Evolutionary conservation across 2,329 filamentous ascomycete species (phyloP).

Genomic region (Botrytis porri): DNA sequence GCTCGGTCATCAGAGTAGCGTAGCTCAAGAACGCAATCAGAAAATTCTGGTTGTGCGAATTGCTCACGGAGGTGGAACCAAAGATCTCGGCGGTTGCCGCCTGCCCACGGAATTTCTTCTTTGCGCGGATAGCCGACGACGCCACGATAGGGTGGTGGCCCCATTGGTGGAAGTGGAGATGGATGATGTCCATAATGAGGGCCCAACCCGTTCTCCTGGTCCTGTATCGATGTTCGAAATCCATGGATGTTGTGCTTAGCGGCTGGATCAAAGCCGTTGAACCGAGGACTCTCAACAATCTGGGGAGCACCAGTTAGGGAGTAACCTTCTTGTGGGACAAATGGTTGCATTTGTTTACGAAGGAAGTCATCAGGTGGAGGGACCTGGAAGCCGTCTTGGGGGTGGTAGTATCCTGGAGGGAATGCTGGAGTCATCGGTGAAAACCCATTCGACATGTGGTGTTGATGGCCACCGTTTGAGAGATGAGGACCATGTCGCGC

Average conservation of each 20-base stretch:
- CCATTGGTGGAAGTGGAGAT: constrained; percentile 42
- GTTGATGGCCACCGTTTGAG: constrained; percentile 32
- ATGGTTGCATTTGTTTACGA: constrained; percentile 35
- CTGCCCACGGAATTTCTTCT: constrained; percentile 30
- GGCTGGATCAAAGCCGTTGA: constrained; percentile 47
- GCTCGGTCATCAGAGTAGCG: constrained; percentile 44
- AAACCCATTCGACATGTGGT: constrained; percentile 34
- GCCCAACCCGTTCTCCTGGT: constrained; percentile 38
- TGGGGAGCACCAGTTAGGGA: constrained; percentile 37
- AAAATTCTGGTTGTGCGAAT: constrained; percentile 43
- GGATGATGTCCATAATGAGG: constrained; percentile 41
- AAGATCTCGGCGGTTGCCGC: constrained; percentile 41
- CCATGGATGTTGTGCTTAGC: constrained; percentile 61
- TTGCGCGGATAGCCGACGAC: constrained; percentile 22
- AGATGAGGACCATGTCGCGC: constrained; percentile 27
- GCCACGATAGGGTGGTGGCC: constrained; percentile 17
- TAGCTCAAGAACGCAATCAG: constrained; percentile 49
- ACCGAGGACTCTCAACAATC: constrained; percentile 27
- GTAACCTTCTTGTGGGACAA: constrained; percentile 38
- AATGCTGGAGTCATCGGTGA: constrained; percentile 32
- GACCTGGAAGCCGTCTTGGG: constrained; percentile 29
- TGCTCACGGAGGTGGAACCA: constrained; percentile 42
- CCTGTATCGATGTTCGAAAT: constrained; percentile 54
- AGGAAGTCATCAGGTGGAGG: constrained; percentile 27
- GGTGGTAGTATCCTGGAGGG: constrained; percentile 30